These are phyloP conservation scores for Chlamydomonas schloesseri DNA, from an alignment of 139 green algal species.

Conservation along the genomic window DNA sequence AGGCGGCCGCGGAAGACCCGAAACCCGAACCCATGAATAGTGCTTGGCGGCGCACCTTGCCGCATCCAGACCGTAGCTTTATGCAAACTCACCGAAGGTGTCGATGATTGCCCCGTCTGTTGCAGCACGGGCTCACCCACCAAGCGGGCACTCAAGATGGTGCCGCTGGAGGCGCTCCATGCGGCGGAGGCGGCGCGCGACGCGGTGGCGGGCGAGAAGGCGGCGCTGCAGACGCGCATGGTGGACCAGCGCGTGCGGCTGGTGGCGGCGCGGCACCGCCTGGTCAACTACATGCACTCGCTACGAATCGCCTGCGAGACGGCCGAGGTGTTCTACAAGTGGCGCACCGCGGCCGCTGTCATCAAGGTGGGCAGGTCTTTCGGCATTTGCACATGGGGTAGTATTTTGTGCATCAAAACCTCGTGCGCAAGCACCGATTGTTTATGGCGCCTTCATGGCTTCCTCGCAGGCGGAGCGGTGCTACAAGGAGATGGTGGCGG, in stretches of 20 bases:
- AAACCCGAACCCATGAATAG: too few species aligned
- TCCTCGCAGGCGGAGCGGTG: not conserved
- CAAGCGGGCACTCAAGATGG: constrained; percentile 43
- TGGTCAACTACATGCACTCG: constrained; percentile 46
- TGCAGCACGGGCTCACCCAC: constrained; percentile 35
- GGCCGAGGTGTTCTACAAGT: constrained; percentile 34
- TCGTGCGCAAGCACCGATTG: too few species aligned
- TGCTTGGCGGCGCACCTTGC: too few species aligned
- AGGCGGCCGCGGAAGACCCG: too few species aligned
- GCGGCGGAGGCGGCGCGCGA: constrained; percentile 34
- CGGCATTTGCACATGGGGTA: not conserved
- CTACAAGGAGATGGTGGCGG: constrained; percentile 6
- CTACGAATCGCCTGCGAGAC: constrained; percentile 3
- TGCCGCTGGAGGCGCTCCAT: constrained; percentile 57
- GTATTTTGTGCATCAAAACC: too few species aligned
- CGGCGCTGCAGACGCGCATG: constrained; percentile 24
- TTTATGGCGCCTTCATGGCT: too few species aligned
- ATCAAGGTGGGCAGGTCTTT: not conserved
- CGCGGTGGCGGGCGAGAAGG: constrained; percentile 2
- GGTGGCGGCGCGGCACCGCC: constrained; percentile 22
- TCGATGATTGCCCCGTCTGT: too few species aligned
- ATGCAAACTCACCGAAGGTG: too few species aligned
- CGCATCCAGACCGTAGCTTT: too few species aligned
- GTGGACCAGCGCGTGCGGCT: constrained; percentile 47
- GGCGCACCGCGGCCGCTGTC: not conserved